These are phyloP conservation scores for Schizosaccharomyces octosporus DNA, from an alignment of 805 yeast genomes.

Conservation along the genomic window DNA sequence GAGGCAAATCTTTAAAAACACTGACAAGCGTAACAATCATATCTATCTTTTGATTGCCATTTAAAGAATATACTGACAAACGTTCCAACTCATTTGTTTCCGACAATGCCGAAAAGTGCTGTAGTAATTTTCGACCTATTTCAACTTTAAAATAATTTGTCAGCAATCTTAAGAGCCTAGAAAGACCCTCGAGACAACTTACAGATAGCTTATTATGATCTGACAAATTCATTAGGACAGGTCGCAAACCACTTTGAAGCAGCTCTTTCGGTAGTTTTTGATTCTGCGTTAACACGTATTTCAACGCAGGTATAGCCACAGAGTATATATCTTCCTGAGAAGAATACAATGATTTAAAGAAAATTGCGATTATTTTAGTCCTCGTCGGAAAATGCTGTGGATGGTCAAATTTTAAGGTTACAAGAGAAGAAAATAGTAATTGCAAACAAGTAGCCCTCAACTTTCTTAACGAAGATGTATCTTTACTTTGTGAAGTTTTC, in stretches of 20 bases:
- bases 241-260: slow-evolving; percentile 78
- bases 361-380: slow-evolving; percentile 70
- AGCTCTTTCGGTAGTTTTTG: slow-evolving; percentile 80
- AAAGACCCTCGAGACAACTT: slow-evolving; percentile 73
- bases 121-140: slow-evolving; percentile 76
- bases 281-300: slow-evolving; percentile 60
- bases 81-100: slow-evolving; percentile 54
- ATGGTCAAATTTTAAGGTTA: slow-evolving; percentile 65
- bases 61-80: slow-evolving; percentile 56
- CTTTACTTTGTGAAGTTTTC: slow-evolving; percentile 60
- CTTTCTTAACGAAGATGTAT: slow-evolving; percentile 68
- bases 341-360: slow-evolving; percentile 76
- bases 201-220: slow-evolving; percentile 81
- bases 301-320: slow-evolving; percentile 78
- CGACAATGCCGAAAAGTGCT: slow-evolving; percentile 91
- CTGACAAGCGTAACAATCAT: slow-evolving; percentile 75
- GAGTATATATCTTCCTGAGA: slow-evolving; percentile 67
- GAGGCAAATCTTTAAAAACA: slow-evolving; percentile 74
- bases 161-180: slow-evolving; percentile 58
- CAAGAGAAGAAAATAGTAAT: slow-evolving; percentile 56
- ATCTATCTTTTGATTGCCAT: slow-evolving; percentile 56
- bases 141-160: slow-evolving; percentile 90
- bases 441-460: slow-evolving; percentile 75
- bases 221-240: slow-evolving; percentile 82
- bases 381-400: slow-evolving; percentile 39